Base-by-base conservation (phyloP, 805 yeast species). In the Yamadazyma phyllophila region DNA sequence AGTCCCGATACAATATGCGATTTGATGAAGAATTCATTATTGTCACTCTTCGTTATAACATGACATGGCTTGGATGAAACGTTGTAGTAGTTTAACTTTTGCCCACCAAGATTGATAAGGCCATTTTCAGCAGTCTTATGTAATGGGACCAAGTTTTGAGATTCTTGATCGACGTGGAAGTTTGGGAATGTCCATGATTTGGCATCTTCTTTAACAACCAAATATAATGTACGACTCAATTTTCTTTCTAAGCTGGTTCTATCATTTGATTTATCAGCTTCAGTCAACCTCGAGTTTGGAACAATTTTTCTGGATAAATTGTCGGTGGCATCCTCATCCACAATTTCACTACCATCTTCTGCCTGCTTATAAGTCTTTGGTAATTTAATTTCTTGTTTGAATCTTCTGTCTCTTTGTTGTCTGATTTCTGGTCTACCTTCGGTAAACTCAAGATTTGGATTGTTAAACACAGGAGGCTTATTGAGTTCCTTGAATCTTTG, bases 11-110 rank as follows among this genome's bases (percentile, higher is more conserved):
- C 69, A 47, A 92, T 88, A 62, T 89, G 96, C 29, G 95, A 85
- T 66, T 88, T 89, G 56, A 94, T 80, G 56, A 87, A 71, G 60
- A 83, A 94, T 56, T 87, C 92, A 56, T 65, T 60, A 27, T 58
- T 58, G 29, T 60, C 59, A 32, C 55, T 57, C 50, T 70, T 75
- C 53, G 79, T 73, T 50, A 84, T 59, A 1, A 85, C 81, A 36
- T 83, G 90, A 35, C 91, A 84, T 34, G 99, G 98, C 4, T 85
- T 85, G 46, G 80, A 81, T 17, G 98, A 89, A n/a, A 94, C 96
- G 15, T 86, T 80, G 88, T 95, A 92, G 36, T 89, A 85, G 66
- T 89, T 86, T 61, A 94, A 78, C 45, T 75, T 63, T 9, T 74
- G 78, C 27, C 96, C 96, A 14, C 96, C 96, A 15, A 86, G 57